These are phyloP conservation scores for Jacaranda mimosifolia DNA, from an alignment of 257 asterid species.

Conservation along the genomic window DNA sequence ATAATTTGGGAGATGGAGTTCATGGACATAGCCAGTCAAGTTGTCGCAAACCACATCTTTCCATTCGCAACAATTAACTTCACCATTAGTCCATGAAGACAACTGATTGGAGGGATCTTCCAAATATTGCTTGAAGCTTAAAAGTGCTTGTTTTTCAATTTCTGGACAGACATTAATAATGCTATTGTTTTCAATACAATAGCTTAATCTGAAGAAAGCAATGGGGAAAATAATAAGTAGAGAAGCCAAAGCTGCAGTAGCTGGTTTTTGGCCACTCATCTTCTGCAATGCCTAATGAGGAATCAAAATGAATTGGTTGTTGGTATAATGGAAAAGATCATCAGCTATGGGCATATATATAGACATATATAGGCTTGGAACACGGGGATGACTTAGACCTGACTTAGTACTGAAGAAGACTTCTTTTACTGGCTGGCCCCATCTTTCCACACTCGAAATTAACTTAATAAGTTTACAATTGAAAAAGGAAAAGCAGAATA, in stretches of 20 bases:
- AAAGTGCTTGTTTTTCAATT: conserved; percentile 40
- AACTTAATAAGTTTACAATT: too few relatives aligned
- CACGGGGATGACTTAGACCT: too few relatives aligned
- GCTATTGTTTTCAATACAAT: neutral
- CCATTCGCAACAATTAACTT: conserved; percentile 40
- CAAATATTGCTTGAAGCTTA: conserved; percentile 33
- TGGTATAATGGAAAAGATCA: neutral
- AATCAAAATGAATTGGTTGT: neutral
- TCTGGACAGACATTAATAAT: neutral
- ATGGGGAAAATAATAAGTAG: neutral
- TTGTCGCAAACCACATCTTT: conserved; percentile 39
- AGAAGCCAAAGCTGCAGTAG: neutral
- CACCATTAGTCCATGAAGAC: conserved; percentile 35
- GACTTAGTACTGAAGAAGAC: too few relatives aligned
- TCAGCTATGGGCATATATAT: too few relatives aligned
- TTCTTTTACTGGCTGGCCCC: too few relatives aligned
- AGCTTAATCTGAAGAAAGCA: neutral
- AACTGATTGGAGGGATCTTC: conserved; percentile 15
- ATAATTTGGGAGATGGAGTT: conserved; percentile 9
- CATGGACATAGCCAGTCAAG: conserved; percentile 14
- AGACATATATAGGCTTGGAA: too few relatives aligned
- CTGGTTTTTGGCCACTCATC: neutral
- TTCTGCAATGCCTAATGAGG: neutral
- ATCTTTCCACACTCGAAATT: too few relatives aligned
- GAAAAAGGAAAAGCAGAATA: too few relatives aligned